Conservation (phyloP, 2,329 filamentous ascomycete genomes). For the Cucurbitaria berberidis region DNA sequence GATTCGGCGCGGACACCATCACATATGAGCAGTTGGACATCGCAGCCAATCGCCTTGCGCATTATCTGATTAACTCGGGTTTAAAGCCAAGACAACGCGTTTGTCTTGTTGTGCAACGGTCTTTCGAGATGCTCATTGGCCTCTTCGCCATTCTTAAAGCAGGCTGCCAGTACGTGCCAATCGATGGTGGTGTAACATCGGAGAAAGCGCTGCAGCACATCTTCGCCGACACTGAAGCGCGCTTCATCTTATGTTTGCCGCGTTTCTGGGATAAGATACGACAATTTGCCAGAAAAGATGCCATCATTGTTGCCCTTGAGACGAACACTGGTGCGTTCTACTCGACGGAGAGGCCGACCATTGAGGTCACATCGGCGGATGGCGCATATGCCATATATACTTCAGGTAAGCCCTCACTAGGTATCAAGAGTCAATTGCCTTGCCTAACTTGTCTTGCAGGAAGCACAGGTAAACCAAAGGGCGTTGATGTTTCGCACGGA, state of each 20-base stretch:
- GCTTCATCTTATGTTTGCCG: conserved; percentile 57
- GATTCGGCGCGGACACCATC: conserved; percentile 24
- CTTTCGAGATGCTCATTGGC: conserved; percentile 63
- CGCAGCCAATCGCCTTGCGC: conserved; percentile 39
- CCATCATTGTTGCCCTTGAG: conserved; percentile 24
- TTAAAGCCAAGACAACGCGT: conserved; percentile 52
- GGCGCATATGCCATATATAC: conserved; percentile 58
- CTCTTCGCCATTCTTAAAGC: conserved; percentile 63
- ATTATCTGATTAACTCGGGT: conserved; percentile 38
- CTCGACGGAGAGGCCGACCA: conserved; percentile 21
- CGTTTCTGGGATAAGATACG: conserved; percentile 38
- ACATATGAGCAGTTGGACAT: conserved; percentile 40
- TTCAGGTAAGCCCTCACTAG: conserved; percentile 46
- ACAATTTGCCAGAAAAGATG: conserved; percentile 16
- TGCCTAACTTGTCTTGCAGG: no score
- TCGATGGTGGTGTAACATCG: conserved; percentile 58
- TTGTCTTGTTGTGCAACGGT: conserved; percentile 62
- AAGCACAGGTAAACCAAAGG: conserved; percentile 65
- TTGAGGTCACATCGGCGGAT: conserved; percentile 26
- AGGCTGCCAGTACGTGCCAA: conserved; percentile 65
- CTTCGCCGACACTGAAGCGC: conserved; percentile 54
- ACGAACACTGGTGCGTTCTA: conserved; percentile 18
- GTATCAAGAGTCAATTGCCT: no score
- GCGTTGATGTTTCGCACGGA: conserved; percentile 63
- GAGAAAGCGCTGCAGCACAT: conserved; percentile 54